These are phyloP conservation scores for Penicillium sp. DNA, from an alignment of 2,329 filamentous ascomycete genomes.

Conservation along the genomic window DNA sequence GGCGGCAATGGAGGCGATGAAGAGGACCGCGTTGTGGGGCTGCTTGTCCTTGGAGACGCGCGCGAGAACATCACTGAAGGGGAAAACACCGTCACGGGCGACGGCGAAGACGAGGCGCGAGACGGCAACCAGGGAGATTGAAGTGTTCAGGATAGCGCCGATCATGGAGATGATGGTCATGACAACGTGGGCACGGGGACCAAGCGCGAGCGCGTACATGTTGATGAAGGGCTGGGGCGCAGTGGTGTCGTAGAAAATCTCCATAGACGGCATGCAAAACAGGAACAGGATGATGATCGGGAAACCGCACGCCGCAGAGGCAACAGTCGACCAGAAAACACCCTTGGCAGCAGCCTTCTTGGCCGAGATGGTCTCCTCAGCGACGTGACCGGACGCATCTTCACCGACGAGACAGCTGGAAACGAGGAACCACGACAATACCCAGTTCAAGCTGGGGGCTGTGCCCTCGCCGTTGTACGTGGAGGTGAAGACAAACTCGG, in stretches of 20 bases:
- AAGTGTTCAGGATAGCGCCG: conserved; percentile 46
- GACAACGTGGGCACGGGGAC: conserved; percentile 25
- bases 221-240: conserved; percentile 32
- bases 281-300: conserved; percentile 34
- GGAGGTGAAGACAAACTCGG: conserved; percentile 49
- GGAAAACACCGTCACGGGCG: conserved; percentile 59
- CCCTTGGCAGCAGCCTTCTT: conserved; percentile 34
- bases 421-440: conserved; percentile 32
- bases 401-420: conserved; percentile 32
- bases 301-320: conserved; percentile 32
- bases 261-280: conserved; percentile 35
- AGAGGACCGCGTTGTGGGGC: conserved; percentile 57
- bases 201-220: conserved; percentile 27
- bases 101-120: conserved; percentile 61
- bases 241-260: conserved; percentile 32
- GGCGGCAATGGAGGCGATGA: conserved; percentile 54
- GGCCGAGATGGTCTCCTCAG: conserved; percentile 33
- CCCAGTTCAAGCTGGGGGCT: conserved; percentile 32
- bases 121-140: conserved; percentile 56
- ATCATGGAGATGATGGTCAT: conserved; percentile 28
- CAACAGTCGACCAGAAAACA: conserved; percentile 34
- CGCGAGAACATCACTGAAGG: conserved; percentile 55
- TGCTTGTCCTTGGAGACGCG: conserved; percentile 54
- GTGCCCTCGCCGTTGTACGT: conserved; percentile 32
- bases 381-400: conserved; percentile 35